Conservation (phyloP, 345 rosid genomes). For the Xanthoceras sorbifolium region DNA sequence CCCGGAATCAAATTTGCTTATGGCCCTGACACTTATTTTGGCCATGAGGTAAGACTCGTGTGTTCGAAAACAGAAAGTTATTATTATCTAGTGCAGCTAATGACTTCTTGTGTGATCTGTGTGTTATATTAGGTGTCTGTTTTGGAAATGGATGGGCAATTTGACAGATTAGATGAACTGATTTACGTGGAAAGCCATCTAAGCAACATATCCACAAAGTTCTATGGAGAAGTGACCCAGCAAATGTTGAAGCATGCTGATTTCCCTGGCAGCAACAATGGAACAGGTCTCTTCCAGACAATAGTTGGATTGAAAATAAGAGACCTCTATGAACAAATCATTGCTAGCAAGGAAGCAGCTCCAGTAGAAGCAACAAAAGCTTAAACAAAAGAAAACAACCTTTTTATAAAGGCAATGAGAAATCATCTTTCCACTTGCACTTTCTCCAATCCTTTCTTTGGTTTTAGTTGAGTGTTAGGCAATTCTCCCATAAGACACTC, state of each 20-base stretch:
- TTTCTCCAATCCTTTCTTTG: conserved; percentile 10
- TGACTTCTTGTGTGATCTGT: conserved; percentile 14
- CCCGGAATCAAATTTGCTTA: conserved; percentile 96
- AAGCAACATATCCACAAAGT: conserved; percentile 91
- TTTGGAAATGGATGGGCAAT: conserved; percentile 96
- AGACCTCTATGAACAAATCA: conserved; percentile 84
- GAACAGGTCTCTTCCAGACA: conserved; percentile 95
- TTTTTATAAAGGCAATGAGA: neutral
- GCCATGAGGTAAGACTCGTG: conserved; percentile 61
- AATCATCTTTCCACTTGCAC: neutral
- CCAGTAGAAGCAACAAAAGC: conserved; percentile 67
- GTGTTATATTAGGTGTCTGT: conserved; percentile 63
- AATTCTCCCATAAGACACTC: conserved; percentile 19
- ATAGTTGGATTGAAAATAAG: conserved; percentile 86
- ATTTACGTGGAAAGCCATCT: conserved; percentile 93
- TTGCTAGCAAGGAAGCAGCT: conserved; percentile 50
- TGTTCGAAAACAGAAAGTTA: too few species aligned
- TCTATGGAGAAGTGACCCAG: conserved; percentile 93
- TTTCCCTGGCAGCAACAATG: conserved; percentile 97
- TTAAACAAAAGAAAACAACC: conserved; percentile 33
- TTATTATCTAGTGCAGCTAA: too few species aligned
- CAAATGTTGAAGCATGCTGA: conserved; percentile 95
- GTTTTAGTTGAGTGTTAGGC: conserved; percentile 26
- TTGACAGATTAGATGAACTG: conserved; percentile 93
- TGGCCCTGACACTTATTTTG: conserved; percentile 78